phyloP scores from a whole-genome alignment of 352 stramenopile genomes.

The Phytophthora syringae region DNA sequence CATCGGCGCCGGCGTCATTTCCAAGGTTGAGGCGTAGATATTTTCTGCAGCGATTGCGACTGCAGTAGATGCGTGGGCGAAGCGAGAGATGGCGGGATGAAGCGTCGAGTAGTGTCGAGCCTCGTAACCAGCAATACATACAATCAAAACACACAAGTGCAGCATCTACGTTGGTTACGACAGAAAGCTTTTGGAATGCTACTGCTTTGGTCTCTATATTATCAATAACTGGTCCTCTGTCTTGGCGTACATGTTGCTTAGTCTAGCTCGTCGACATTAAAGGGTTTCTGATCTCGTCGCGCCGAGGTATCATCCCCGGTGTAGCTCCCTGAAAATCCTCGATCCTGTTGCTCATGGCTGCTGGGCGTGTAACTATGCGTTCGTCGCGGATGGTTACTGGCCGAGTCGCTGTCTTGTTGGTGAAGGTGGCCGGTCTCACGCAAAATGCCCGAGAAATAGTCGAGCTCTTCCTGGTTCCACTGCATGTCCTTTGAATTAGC shows the following conservation, averaged over 20 bases:
- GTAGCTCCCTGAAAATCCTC: conserved; percentile 14
- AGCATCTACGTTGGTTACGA: neutral
- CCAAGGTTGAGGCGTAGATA: conserved; percentile 88
- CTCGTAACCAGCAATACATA: conserved; percentile 33
- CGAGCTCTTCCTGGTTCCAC: conserved; percentile 54
- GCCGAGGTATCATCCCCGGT: conserved; percentile 17
- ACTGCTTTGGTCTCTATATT: neutral
- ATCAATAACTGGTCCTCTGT: neutral
- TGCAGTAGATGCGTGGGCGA: conserved; percentile 33
- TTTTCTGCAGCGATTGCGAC: conserved; percentile 25
- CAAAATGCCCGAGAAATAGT: conserved; percentile 35
- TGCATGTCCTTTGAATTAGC: conserved; percentile 28
- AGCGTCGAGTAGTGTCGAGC: conserved; percentile 15
- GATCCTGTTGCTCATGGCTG: conserved; percentile 10
- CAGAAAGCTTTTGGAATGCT: too few species aligned
- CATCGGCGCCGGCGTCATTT: conserved; percentile 95
- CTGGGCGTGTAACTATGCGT: conserved; percentile 16
- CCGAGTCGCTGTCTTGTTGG: conserved; percentile 4
- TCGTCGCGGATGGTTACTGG: conserved; percentile 7
- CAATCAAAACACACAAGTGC: conserved; percentile 11
- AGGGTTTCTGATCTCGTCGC: conserved; percentile 38
- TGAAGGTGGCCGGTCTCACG: conserved; percentile 33
- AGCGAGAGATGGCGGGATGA: conserved; percentile 5
- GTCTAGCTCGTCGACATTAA: conserved; percentile 68
- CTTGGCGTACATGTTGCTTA: conserved; percentile 29